Evolutionary conservation across 805 yeast genomes (phyloP).

Genomic region (Monosporozyma unispora): DNA sequence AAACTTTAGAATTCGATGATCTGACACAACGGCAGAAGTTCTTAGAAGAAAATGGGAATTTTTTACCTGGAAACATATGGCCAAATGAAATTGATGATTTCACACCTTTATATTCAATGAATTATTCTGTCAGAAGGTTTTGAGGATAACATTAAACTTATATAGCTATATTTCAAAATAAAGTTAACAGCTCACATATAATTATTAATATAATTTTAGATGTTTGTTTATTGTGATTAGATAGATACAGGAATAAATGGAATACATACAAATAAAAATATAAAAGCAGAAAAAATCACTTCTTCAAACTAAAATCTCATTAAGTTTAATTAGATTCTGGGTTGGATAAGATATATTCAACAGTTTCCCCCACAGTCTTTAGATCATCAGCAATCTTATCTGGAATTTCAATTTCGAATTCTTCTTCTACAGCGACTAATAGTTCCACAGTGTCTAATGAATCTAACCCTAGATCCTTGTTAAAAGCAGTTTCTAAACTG

Average conservation of each 20-base stretch:
- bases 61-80: slow-evolving; percentile 49
- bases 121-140: slow-evolving; percentile 11
- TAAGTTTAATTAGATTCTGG: slow-evolving; percentile 34
- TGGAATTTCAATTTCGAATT: slow-evolving; percentile 73
- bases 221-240: not conserved
- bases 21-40: slow-evolving; percentile 35
- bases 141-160: not conserved
- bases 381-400: slow-evolving; percentile 90
- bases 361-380: slow-evolving; percentile 88
- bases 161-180: not conserved
- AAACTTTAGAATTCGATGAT: slow-evolving; percentile 37
- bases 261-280: not conserved
- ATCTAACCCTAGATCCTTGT: slow-evolving; percentile 56
- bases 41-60: slow-evolving; percentile 41
- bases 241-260: slow-evolving; percentile 2
- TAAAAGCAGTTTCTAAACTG: slow-evolving; percentile 37
- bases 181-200: not conserved
- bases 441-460: slow-evolving; percentile 93
- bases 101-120: slow-evolving; percentile 22
- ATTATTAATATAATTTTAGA: not conserved
- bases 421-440: slow-evolving; percentile 92
- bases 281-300: not conserved
- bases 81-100: slow-evolving; percentile 32
- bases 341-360: slow-evolving; percentile 73
- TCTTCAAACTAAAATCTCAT: not conserved